These are phyloP conservation scores for Naganishia randhawae DNA, from an alignment of 768 basidiomycete species.

Conservation along the genomic window DNA sequence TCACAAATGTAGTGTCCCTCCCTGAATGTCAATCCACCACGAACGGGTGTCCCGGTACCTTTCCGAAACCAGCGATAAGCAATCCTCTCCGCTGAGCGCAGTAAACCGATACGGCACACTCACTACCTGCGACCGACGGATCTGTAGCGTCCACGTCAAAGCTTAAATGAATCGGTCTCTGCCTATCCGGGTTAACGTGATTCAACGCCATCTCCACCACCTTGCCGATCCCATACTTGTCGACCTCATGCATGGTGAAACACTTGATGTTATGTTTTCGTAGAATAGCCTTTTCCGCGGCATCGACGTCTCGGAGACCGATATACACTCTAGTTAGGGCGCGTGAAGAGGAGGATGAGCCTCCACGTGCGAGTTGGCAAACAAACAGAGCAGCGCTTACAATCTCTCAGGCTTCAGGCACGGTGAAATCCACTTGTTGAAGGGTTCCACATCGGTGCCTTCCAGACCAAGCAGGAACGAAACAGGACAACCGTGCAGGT, in stretches of 20 bases:
- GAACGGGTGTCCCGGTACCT: conserved; percentile 59
- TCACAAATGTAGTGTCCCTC: conserved; percentile 99
- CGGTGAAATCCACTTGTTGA: conserved; percentile 61
- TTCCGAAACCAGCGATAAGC: neutral
- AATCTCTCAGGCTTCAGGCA: conserved; percentile 67
- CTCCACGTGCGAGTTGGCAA: too few relatives aligned
- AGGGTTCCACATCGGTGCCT: conserved; percentile 52
- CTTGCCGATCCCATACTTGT: conserved; percentile 81
- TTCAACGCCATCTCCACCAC: conserved; percentile 96
- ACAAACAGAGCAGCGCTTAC: conserved; percentile 32
- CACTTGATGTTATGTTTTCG: conserved; percentile 74
- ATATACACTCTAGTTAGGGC: conserved; percentile 67
- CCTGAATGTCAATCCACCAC: conserved; percentile 91
- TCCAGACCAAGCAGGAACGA: conserved; percentile 75
- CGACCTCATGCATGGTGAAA: conserved; percentile 84
- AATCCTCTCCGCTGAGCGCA: neutral
- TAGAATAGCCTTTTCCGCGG: conserved; percentile 80
- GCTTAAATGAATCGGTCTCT: conserved; percentile 84
- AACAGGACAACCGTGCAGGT: conserved; percentile 97
- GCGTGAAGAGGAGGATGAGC: neutral
- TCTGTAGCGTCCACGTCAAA: conserved; percentile 96
- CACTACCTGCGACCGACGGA: conserved; percentile 87
- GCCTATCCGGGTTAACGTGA: conserved; percentile 78
- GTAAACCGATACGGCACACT: conserved; percentile 24
- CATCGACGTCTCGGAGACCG: conserved; percentile 88